A percentile compares a stretch with the other conserved stretches of the same genome.
Conservation (phyloP, 495 filamentous ascomycete genomes). For the Staphylotrichum longicolle region DNA sequence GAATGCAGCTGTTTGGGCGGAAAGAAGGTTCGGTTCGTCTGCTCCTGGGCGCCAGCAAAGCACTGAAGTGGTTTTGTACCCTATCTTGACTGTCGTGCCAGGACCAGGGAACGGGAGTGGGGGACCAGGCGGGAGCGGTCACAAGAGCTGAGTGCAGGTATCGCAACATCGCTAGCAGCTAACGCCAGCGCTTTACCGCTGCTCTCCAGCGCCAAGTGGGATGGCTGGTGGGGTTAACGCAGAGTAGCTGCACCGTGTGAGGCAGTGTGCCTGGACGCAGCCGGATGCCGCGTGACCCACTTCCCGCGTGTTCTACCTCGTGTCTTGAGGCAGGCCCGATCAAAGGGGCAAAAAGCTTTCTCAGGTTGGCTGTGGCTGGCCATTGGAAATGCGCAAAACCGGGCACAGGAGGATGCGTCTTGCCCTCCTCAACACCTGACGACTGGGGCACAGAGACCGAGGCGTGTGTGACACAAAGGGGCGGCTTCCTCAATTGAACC, state of each 20-base stretch:
- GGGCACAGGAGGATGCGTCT: no score
- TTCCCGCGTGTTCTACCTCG: neutral
- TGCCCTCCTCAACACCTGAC: no score
- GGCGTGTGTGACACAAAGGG: no score
- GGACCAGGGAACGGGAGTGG: conserved; percentile 11
- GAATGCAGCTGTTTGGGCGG: neutral
- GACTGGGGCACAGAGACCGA: no score
- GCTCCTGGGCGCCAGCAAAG: conserved; percentile 3
- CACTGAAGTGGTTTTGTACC: conserved; percentile 23
- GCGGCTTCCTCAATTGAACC: no score
- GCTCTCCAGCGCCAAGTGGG: conserved; percentile 20
- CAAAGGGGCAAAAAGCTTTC: neutral
- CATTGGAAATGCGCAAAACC: no score
- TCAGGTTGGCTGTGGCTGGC: no score
- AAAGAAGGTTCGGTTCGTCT: neutral
- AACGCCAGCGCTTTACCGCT: conserved; percentile 5
- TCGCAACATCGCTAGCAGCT: conserved; percentile 21
- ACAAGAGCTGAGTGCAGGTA: conserved; percentile 23
- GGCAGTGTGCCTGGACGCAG: neutral
- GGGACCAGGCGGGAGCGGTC: conserved; percentile 20
- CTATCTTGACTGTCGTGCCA: conserved; percentile 9
- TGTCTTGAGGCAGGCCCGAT: no score
- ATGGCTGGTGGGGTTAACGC: conserved; percentile 15
- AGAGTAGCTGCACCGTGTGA: conserved; percentile 22
- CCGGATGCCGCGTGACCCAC: conserved; percentile 24